Percentiles rank a stretch among this genome's conserved stretches.
Evolutionary conservation across 495 filamentous ascomycete species (phyloP).

Genomic region (Hypoxylon rickii): DNA sequence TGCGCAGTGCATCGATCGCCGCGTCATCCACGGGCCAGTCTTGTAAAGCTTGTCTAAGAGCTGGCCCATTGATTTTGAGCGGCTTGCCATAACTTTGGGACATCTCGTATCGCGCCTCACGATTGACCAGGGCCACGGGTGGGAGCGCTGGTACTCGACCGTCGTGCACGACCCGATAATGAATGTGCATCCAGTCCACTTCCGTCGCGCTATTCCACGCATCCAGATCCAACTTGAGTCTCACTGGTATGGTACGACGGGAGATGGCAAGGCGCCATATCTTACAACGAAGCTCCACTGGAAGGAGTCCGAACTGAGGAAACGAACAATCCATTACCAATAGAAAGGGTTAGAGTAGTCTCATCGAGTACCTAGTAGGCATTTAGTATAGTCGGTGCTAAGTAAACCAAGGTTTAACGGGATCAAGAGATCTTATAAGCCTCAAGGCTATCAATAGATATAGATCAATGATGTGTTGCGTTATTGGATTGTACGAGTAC

Average conservation of each 20-base stretch:
- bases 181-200: constrained; percentile 9
- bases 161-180: constrained; percentile 6
- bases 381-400: too few relatives aligned
- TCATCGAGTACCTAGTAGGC: not conserved
- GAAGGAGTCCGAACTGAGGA: constrained; percentile 17
- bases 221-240: constrained; percentile 15
- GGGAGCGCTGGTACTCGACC: constrained; percentile 1
- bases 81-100: constrained; percentile 5
- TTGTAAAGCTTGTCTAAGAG: not conserved
- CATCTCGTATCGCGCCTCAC: constrained; percentile 14
- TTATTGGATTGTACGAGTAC: too few relatives aligned
- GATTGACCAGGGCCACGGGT: constrained; percentile 4
- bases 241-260: constrained; percentile 3
- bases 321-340: constrained; percentile 13
- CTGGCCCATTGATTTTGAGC: constrained; percentile 1
- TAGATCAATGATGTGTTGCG: too few relatives aligned
- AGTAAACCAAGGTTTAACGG: too few relatives aligned
- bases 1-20: constrained; percentile 1
- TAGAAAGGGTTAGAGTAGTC: not conserved
- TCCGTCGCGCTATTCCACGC: constrained; percentile 16
- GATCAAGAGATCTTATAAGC: too few relatives aligned
- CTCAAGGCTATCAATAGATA: too few relatives aligned
- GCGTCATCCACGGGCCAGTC: not conserved
- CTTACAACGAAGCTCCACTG: constrained; percentile 17
- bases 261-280: constrained; percentile 19